Evolutionary conservation across 2,329 filamentous ascomycete genomes (phyloP).

Genomic region (Fusarium nanum): DNA sequence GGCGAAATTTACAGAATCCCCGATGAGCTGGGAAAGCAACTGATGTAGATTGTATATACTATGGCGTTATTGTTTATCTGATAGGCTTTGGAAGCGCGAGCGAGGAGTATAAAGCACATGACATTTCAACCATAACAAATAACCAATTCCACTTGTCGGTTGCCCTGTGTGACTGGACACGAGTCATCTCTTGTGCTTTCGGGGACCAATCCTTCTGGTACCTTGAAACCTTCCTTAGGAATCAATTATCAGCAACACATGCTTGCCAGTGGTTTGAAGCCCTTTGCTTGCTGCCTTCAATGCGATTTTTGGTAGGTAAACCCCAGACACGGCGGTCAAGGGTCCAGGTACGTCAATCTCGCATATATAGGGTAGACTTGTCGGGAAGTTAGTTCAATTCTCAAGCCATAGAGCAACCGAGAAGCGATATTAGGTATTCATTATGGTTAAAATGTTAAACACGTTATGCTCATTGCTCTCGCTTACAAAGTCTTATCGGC

Average conservation of each 20-base stretch:
- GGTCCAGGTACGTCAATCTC: too few relatives aligned
- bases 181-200: background rate
- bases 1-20: conserved; percentile 47
- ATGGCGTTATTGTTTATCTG: background rate
- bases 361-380: too few relatives aligned
- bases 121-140: background rate
- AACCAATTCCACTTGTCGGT: background rate
- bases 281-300: background rate
- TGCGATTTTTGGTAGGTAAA: background rate
- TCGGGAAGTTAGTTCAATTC: too few relatives aligned
- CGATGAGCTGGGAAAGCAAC: conserved; percentile 29
- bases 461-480: too few relatives aligned
- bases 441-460: too few relatives aligned
- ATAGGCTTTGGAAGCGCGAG: background rate
- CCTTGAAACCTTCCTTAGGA: background rate
- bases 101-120: conserved; percentile 3
- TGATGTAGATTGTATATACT: conserved; percentile 11
- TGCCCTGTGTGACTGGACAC: background rate
- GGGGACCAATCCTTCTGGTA: background rate
- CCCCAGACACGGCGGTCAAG: too few relatives aligned
- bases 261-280: background rate
- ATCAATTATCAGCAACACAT: background rate
- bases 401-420: too few relatives aligned
- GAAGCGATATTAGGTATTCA: too few relatives aligned
- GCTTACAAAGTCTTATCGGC: too few relatives aligned